phyloP scores from a whole-genome alignment of 768 basidiomycete species.

The Fomitopsis serialis region DNA sequence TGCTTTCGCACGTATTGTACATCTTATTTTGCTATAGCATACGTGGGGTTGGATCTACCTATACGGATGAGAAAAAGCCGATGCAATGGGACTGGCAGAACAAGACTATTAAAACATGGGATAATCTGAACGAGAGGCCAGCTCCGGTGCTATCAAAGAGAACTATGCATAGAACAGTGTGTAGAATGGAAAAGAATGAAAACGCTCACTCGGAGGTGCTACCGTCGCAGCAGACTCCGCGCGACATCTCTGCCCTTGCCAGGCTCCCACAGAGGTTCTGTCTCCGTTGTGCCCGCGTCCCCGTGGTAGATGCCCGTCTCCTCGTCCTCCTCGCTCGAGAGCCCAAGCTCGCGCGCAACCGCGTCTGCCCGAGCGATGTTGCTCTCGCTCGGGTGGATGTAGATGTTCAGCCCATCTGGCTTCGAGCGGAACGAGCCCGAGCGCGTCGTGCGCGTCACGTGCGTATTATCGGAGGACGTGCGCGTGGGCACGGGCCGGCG shows the following conservation, averaged over 20 bases:
- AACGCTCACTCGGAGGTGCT: not conserved
- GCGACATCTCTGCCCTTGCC: slow-evolving; percentile 49
- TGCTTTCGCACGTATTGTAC: not conserved
- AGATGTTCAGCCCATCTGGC: slow-evolving; percentile 47
- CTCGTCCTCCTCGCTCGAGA: slow-evolving; percentile 41
- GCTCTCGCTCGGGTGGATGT: slow-evolving; percentile 58
- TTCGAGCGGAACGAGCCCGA: slow-evolving; percentile 34
- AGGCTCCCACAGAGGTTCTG: slow-evolving; percentile 41
- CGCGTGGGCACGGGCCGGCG: not conserved
- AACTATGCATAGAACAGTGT: no score
- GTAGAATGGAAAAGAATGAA: not conserved
- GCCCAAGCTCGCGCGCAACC: slow-evolving; percentile 48
- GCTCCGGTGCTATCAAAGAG: no score
- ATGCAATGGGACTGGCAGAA: no score
- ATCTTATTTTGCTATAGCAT: not conserved
- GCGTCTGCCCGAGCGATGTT: slow-evolving; percentile 66
- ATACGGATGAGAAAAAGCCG: no score
- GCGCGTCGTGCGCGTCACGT: not conserved
- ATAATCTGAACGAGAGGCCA: no score
- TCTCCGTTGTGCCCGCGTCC: no score
- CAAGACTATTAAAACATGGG: no score
- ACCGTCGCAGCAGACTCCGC: slow-evolving; percentile 35
- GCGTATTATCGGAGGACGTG: not conserved
- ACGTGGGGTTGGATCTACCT: not conserved
- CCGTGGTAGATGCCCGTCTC: slow-evolving; percentile 35